Percentiles rank a stretch among this genome's conserved stretches.
Evolutionary conservation across 495 filamentous ascomycete species (phyloP).

Genomic region (Annulohypoxylon stygium): DNA sequence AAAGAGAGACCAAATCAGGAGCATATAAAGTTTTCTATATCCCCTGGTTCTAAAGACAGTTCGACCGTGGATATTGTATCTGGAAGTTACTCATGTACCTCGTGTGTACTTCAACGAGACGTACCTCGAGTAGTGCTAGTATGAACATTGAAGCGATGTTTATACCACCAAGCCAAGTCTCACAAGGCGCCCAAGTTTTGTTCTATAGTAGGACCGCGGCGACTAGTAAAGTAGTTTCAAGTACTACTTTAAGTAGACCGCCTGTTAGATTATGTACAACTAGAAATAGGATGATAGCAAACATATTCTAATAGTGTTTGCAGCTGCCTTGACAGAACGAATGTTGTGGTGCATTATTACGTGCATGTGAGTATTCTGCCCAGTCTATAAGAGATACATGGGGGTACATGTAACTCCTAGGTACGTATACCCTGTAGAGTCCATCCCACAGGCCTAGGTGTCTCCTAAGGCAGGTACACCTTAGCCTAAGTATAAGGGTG

Average conservation of each 20-base stretch:
- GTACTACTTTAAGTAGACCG: conserved; percentile 28
- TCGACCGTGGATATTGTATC: background rate
- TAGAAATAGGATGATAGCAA: conserved; percentile 16
- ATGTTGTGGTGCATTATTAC: conserved; percentile 12
- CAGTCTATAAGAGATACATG: background rate
- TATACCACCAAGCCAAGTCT: background rate
- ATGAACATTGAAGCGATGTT: background rate
- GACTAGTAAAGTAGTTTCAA: conserved; percentile 18
- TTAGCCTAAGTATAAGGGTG: conserved; percentile 22
- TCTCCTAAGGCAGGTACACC: background rate
- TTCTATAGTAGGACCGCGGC: conserved; percentile 21
- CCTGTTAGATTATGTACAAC: conserved; percentile 22
- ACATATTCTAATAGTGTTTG: conserved; percentile 23
- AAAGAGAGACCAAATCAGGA: background rate
- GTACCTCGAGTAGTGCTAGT: background rate
- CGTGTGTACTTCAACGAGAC: background rate
- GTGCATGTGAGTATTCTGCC: conserved; percentile 1
- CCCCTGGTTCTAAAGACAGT: background rate
- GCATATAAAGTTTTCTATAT: background rate
- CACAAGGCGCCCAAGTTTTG: background rate
- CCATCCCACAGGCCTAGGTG: background rate
- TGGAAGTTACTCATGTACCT: background rate
- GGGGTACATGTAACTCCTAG: conserved; percentile 3
- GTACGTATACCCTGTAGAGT: conserved; percentile 9
- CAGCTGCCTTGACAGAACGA: background rate